Evolutionary conservation across 2,329 filamentous ascomycete genomes (phyloP), one percentile per base, ranked within the genome.

Genomic region (Rasamsonia emersonii): DNA sequence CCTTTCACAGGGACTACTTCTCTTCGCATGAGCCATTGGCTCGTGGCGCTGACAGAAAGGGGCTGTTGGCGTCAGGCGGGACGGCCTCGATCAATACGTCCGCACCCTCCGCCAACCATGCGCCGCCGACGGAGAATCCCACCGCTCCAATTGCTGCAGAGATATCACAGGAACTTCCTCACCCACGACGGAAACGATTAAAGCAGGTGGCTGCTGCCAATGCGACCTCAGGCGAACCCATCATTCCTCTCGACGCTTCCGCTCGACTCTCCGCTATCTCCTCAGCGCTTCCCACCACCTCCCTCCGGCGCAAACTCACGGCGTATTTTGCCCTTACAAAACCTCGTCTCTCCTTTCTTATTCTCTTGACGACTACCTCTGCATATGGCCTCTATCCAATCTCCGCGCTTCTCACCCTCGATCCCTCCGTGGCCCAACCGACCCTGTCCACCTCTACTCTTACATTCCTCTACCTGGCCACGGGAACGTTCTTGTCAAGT

Each of bases 311-410:
- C 36, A 71, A 76, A 34, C 54, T 91, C 42, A 83, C 86, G 14
- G 79, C 85, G 18, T 86, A 86, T 49, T 79, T 98, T 41, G 84
- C 91, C 16, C 78, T 98, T 44, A 82, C 88, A n/a, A 98, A 98
- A 57, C 91, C 91, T 3, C 86, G 89, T 32, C 77, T 98, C 29
- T 89, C 86, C 5, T 82, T 93, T 47, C 77, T 98, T 28, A 82
- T 98, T 40, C 82, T 94, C 18, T 77, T 98, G 28, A 86, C 86
- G 0, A 85, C 89, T 17, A 94, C 91, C 57, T 82, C 84, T 2
- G 76, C 89, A 3, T 98, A 96, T 59, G 85, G 86, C 10, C 70
- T 98, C 35, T 98, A 95, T 56, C 91, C 91, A 0, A 83, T 94
- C 2, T 88, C 89, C 2, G 80, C 85, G 33, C 77, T 96, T 41